These are phyloP conservation scores for Candida pseudoglaebosa DNA, from an alignment of 805 yeast species.

Conservation along the genomic window DNA sequence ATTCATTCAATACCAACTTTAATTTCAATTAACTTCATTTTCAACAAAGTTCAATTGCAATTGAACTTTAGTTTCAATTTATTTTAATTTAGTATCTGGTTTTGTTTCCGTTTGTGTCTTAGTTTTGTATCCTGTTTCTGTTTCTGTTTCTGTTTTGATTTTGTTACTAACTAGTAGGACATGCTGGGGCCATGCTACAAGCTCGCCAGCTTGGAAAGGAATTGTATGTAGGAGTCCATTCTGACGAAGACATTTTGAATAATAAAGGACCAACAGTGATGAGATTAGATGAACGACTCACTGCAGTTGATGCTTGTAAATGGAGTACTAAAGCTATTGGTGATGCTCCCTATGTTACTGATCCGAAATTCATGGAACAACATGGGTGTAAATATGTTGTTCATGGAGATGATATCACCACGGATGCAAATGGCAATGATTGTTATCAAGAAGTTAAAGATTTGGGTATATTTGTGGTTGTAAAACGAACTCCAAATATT, in stretches of 20 bases:
- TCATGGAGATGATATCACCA: slow-evolving; percentile 96
- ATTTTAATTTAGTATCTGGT: too few species aligned
- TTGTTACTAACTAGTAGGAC: slow-evolving; percentile 35
- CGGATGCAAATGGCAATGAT: slow-evolving; percentile 94
- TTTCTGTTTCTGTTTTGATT: too few species aligned
- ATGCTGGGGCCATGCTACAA: slow-evolving; percentile 94
- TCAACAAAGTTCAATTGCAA: too few species aligned
- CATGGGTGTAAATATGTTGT: slow-evolving; percentile 86
- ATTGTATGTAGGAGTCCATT: slow-evolving; percentile 84
- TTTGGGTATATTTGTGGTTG: slow-evolving; percentile 82
- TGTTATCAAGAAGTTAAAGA: slow-evolving; percentile 84
- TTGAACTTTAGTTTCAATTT: too few species aligned
- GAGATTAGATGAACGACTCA: slow-evolving; percentile 71
- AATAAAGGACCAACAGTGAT: slow-evolving; percentile 96
- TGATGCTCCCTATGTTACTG: slow-evolving; percentile 91
- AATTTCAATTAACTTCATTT: too few species aligned
- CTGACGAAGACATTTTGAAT: slow-evolving; percentile 75
- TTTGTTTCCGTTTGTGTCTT: too few species aligned
- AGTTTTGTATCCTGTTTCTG: too few species aligned
- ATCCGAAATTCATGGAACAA: slow-evolving; percentile 70
- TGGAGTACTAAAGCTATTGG: slow-evolving; percentile 76
- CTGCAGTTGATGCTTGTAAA: slow-evolving; percentile 86
- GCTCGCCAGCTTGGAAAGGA: slow-evolving; percentile 80
- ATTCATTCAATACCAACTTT: too few species aligned
- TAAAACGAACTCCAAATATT: slow-evolving; percentile 89